Base-by-base conservation (phyloP, 2,329 filamentous ascomycete species). In the Penicillium capsulatum region DNA sequence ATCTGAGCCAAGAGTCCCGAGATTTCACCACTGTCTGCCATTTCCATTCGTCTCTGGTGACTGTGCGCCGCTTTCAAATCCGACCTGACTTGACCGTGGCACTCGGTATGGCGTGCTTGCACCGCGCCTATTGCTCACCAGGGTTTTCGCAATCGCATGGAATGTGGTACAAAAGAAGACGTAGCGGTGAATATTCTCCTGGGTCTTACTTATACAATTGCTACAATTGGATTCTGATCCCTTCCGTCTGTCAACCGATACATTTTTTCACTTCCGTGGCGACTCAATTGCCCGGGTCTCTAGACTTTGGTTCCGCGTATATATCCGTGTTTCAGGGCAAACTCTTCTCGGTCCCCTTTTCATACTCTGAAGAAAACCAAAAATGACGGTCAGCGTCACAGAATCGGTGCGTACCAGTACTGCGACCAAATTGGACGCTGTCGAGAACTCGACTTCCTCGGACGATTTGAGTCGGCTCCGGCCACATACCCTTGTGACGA, bases 401-500 rank as follows among this genome's bases (percentile, higher is more conserved):
- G 17, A 17, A 7, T 27, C 17, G 9, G 19, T 15, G 3, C 15
- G 13, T 7, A 36, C 4, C 17, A 27, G 11, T 15, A 15, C 15
- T 27, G 17, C 31, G 7, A 15, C 32, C 22, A 38, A 29, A 33
- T 8, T 38, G 19, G 30, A 7, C 9, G 8, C 17, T 10, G 13
- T 24, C 11, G 32, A 41, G 8, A n/a, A 32, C 9, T n/a, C 28
- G 11, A 40, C 20, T 10, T 19, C 31, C 17, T 17, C 35, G 17
- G 30, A 10, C n/a, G 15, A 7, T 5, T 11, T 42, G 13, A 39
- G 34, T 31, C 36, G 27, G 4, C 53, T 66, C 14, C 42, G 56
- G 36, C 54, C 62, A 40, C 60, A 64, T 30, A 55, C 51, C 17
- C 51, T 59, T 14, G 42, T 66, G 8, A 63, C 60, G n/a, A 44